Conservation (phyloP, 768 basidiomycete species). For the Dioszegia hungarica region DNA sequence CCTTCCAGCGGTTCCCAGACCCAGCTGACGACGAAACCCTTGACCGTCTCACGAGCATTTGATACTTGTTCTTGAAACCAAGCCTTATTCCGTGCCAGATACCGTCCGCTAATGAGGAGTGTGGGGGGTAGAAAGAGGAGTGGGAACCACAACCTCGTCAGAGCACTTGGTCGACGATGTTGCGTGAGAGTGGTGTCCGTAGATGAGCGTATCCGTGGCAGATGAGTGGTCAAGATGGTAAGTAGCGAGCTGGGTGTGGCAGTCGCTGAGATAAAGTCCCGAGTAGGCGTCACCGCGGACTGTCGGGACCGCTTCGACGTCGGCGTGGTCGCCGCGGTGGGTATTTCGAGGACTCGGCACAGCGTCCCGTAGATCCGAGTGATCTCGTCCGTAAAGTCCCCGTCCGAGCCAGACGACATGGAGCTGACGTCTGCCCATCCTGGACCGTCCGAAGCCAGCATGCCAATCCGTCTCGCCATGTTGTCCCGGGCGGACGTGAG, state of each 20-base stretch:
- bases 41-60: conserved; percentile 64
- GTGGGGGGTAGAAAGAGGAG: conserved; percentile 72
- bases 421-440: conserved; percentile 36
- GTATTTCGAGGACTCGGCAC: conserved; percentile 34
- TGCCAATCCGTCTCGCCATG: conserved; percentile 33
- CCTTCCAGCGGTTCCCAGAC: conserved; percentile 78
- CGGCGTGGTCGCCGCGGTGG: conserved; percentile 13
- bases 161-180: conserved; percentile 64
- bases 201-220: conserved; percentile 38
- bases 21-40: conserved; percentile 75
- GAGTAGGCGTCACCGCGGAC: conserved; percentile 7
- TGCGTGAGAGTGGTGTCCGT: conserved; percentile 44
- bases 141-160: conserved; percentile 75
- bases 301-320: conserved; percentile 21
- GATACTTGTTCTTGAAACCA: conserved; percentile 57
- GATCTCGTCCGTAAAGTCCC: conserved; percentile 22
- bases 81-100: conserved; percentile 59
- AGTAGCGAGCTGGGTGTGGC: conserved; percentile 27
- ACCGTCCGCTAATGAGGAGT: conserved; percentile 53
- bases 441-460: conserved; percentile 40
- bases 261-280: conserved; percentile 10
- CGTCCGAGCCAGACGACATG: not conserved
- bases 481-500: conserved; percentile 33
- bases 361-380: conserved; percentile 31
- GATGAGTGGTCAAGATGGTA: conserved; percentile 39